A percentile compares a stretch with the other conserved stretches of the same genome.
phyloP scores from a whole-genome alignment of 371 early-diverging fungal species.

The Encephalitozoon romaleae region DNA sequence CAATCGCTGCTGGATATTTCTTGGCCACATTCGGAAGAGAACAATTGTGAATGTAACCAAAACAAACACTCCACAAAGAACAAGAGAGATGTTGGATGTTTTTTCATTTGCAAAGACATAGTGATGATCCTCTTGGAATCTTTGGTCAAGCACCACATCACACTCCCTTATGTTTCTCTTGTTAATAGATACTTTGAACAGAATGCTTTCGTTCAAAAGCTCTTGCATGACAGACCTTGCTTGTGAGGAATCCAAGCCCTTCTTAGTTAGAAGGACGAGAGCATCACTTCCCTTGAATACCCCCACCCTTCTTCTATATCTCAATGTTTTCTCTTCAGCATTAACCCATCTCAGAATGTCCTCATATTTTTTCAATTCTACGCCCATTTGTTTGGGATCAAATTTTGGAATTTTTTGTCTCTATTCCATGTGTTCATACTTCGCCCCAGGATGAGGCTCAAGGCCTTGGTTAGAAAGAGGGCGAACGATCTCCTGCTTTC shows the following conservation, averaged over 20 bases:
- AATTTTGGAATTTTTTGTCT: background rate
- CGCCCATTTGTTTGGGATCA: slow-evolving; percentile 12
- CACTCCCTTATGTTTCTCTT: slow-evolving; percentile 26
- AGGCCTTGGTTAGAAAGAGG: background rate
- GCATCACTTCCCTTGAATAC: slow-evolving; percentile 49
- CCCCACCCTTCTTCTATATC: slow-evolving; percentile 42
- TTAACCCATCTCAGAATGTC: slow-evolving; percentile 22
- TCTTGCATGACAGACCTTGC: slow-evolving; percentile 39
- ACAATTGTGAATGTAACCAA: slow-evolving; percentile 73
- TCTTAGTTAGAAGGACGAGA: slow-evolving; percentile 27
- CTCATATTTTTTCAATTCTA: slow-evolving; percentile 13
- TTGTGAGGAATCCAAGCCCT: background rate
- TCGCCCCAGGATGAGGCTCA: background rate
- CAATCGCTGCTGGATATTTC: slow-evolving; percentile 68
- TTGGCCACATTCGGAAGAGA: slow-evolving; percentile 95
- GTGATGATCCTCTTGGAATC: slow-evolving; percentile 62
- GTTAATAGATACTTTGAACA: slow-evolving; percentile 33
- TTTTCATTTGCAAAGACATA: slow-evolving; percentile 90
- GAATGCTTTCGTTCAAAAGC: slow-evolving; percentile 46
- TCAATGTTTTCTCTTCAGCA: slow-evolving; percentile 54
- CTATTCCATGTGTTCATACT: background rate
- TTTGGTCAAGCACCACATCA: slow-evolving; percentile 46
- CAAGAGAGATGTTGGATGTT: slow-evolving; percentile 66
- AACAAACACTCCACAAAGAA: slow-evolving; percentile 70
- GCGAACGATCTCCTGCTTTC: background rate